These are phyloP conservation scores for Rubus parviflorus DNA, from an alignment of 306 rosid genomes.

Conservation along the genomic window DNA sequence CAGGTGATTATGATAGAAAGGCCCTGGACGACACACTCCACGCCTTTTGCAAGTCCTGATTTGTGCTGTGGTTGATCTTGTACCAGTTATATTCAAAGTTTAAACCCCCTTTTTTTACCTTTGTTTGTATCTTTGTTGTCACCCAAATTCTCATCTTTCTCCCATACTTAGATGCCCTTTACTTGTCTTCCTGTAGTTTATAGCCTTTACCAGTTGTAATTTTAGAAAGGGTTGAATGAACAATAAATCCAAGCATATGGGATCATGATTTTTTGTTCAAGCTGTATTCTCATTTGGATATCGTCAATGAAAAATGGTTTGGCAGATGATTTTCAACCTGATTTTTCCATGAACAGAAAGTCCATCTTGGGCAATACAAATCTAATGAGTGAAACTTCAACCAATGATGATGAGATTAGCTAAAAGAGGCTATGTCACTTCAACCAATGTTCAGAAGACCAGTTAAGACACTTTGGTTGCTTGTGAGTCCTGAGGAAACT, in stretches of 20 bases:
- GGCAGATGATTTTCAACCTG: background rate
- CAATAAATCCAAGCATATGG: background rate
- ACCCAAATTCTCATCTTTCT: constrained; percentile 5
- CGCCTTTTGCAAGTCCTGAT: constrained; percentile 72
- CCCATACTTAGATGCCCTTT: constrained; percentile 7
- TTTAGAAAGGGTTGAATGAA: too few relatives aligned
- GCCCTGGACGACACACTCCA: constrained; percentile 78
- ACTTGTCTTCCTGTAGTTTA: too few relatives aligned
- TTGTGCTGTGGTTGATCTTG: constrained; percentile 19
- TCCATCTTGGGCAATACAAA: background rate
- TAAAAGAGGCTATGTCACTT: background rate
- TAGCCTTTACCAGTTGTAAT: too few relatives aligned
- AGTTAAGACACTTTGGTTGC: background rate
- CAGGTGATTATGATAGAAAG: constrained; percentile 82
- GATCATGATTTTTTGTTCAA: background rate
- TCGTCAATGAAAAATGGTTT: background rate
- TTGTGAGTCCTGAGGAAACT: background rate
- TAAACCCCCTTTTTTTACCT: background rate
- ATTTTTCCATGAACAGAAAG: background rate
- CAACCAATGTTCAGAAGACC: background rate
- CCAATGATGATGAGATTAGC: background rate
- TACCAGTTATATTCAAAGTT: constrained; percentile 22
- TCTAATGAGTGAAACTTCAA: background rate
- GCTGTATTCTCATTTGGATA: background rate
- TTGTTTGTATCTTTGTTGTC: constrained; percentile 2